These are phyloP conservation scores for Amaranthus tricolor DNA, from an alignment of 179 eudicot species.

Conservation along the genomic window DNA sequence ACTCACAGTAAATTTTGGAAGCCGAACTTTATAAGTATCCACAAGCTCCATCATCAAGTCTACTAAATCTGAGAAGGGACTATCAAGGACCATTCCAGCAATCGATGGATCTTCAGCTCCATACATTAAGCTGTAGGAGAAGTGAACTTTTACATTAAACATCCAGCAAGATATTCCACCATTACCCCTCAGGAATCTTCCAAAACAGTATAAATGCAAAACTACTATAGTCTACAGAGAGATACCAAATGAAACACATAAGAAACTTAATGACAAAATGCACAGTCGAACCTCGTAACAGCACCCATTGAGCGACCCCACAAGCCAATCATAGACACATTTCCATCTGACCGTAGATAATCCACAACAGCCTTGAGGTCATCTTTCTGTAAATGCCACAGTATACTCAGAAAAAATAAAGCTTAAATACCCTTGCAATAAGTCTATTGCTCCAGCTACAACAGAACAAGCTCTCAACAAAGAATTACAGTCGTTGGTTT, in stretches of 20 bases:
- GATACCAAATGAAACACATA: conserved; percentile 12
- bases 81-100: conserved; percentile 99
- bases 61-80: conserved; percentile 96
- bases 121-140: conserved; percentile 77
- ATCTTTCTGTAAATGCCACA: conserved; percentile 70
- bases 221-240: not conserved
- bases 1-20: conserved; percentile 95
- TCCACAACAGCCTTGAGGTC: conserved; percentile 90
- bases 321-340: conserved; percentile 84
- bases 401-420: not conserved
- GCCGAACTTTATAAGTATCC: conserved; percentile 89
- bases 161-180: not conserved
- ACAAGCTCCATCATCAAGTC: conserved; percentile 99
- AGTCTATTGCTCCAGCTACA: not conserved
- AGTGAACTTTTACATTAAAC: conserved; percentile 17
- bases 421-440: not conserved
- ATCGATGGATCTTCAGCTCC: conserved; percentile 99
- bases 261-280: conserved; percentile 10
- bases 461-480: not conserved
- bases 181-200: not conserved
- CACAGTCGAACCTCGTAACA: conserved; percentile 69
- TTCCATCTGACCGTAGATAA: conserved; percentile 78
- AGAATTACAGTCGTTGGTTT: not conserved
- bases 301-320: conserved; percentile 99
- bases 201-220: not conserved